Base-by-base conservation (phyloP, 257 asterid species). In the Leptodermis oblonga region DNA sequence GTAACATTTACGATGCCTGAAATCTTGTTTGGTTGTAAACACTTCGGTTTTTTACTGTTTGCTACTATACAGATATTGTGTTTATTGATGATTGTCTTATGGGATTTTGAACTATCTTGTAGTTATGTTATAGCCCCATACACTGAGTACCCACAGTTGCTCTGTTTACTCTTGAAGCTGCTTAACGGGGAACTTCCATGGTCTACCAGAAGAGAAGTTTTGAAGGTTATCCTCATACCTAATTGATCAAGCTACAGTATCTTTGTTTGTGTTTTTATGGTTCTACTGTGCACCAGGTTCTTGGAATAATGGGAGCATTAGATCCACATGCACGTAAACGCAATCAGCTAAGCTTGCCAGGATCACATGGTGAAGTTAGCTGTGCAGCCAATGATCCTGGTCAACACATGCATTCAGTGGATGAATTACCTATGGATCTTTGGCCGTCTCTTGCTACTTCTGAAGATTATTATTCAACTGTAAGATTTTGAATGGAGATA, bases 371-470 rank as follows among this genome's bases (percentile, higher is more conserved):
- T 31, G 99, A 94, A 80, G 97, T 86, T 82, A 79, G 88, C 45
- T 89, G 90, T 67, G 80, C 90, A 72, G 82, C 92, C 70, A 86
- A 91, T 72, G 97, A 94, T 79, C 84, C 94, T 62, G 88, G 97
- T 74, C 99, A 82, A 79, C 97, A 86, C 77, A 83, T 87, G 52
- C 79, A 83, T 73, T 91, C 97, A 46, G 84, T 85, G 88, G 97
- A 91, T 78, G 97, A 87, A 81, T 79, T 91, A 70, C 92, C 96
- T 65, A 84, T 85, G 92, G 97, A 94, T 85, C 93, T 94, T 60
- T 94, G 99, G 97, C 99, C 99, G 73, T 91, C 97, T 75, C 91
- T 91, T 85, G 96, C 97, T 37, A 91, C 97, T 61, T 89, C 99
- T 28, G 99, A 94, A 81, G 99, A 94, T 84, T 94, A 94, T 78